Evolutionary conservation across 2,329 filamentous ascomycete genomes (phyloP).

Genomic region (Emmonsiellopsis sp.): DNA sequence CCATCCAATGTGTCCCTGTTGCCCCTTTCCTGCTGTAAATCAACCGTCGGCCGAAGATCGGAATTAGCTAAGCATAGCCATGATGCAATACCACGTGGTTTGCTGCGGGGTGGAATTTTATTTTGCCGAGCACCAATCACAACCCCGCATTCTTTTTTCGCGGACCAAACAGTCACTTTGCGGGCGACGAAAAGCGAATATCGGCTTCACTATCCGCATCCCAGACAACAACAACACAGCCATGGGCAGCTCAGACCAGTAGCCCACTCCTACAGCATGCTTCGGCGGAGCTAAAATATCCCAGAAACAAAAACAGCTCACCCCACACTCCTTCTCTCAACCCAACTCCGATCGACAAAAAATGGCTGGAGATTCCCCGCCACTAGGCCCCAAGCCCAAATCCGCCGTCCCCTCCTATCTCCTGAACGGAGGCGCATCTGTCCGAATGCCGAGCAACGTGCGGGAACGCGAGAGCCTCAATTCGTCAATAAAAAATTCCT

Average conservation of each 20-base stretch:
- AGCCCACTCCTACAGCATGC: too few species aligned
- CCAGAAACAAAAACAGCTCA: background rate
- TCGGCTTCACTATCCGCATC: too few species aligned
- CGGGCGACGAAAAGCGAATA: too few species aligned
- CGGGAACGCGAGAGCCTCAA: constrained; percentile 49
- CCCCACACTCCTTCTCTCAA: background rate
- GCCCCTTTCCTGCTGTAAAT: too few species aligned
- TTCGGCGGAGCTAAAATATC: background rate
- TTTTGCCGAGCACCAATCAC: background rate
- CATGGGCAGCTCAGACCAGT: too few species aligned
- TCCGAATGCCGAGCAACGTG: constrained; percentile 39
- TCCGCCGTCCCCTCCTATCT: constrained; percentile 49
- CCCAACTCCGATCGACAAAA: constrained; percentile 20
- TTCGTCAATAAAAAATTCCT: constrained; percentile 50
- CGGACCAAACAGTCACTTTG: background rate
- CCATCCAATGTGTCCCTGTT: too few species aligned
- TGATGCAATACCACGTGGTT: background rate
- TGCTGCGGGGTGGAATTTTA: background rate
- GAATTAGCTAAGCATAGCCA: background rate
- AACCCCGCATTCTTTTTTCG: background rate
- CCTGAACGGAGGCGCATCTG: constrained; percentile 45
- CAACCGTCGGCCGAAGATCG: too few species aligned
- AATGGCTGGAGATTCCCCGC: constrained; percentile 34
- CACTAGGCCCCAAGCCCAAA: constrained; percentile 37
- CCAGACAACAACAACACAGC: too few species aligned